Percentiles rank a stretch among this genome's conserved stretches.
These are phyloP conservation scores for Emergomyces orientalis DNA, from an alignment of 2,329 filamentous ascomycete species.

Conservation along the genomic window DNA sequence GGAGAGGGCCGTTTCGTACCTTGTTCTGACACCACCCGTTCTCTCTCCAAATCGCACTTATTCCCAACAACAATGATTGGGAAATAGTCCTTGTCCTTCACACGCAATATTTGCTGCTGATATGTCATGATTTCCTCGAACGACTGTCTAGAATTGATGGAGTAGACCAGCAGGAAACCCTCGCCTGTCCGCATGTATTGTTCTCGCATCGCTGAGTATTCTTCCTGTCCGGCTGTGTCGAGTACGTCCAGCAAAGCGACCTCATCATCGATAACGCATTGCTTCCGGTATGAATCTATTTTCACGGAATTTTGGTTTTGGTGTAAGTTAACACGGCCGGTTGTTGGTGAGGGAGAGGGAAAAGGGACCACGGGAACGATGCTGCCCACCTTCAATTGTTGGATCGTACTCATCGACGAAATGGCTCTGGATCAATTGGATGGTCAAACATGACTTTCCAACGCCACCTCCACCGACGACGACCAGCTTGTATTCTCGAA, in stretches of 20 bases:
- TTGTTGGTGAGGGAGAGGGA: background rate
- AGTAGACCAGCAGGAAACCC: conserved; percentile 95
- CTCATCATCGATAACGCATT: conserved; percentile 97
- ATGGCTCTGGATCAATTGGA: conserved; percentile 90
- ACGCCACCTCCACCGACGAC: conserved; percentile 97
- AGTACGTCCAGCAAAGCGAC: conserved; percentile 95
- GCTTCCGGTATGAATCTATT: conserved; percentile 97
- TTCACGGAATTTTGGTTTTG: conserved; percentile 13
- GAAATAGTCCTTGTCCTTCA: conserved; percentile 99
- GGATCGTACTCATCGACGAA: conserved; percentile 99
- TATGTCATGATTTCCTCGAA: conserved; percentile 99
- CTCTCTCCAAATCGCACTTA: conserved; percentile 95
- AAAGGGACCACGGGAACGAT: conserved; percentile 27
- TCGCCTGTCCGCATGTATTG: conserved; percentile 99
- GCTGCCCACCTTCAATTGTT: conserved; percentile 74
- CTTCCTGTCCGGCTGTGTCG: conserved; percentile 96
- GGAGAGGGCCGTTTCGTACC: conserved; percentile 49
- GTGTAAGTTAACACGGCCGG: conserved; percentile 2
- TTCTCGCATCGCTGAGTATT: conserved; percentile 98
- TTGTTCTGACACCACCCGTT: conserved; percentile 84
- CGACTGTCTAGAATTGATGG: conserved; percentile 92
- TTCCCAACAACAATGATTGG: conserved; percentile 98
- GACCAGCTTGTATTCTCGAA: conserved; percentile 90
- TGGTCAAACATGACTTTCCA: conserved; percentile 97
- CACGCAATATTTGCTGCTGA: conserved; percentile 94